Evolutionary conservation across 106 monocot species (phyloP).

Genomic region (Allium fistulosum): DNA sequence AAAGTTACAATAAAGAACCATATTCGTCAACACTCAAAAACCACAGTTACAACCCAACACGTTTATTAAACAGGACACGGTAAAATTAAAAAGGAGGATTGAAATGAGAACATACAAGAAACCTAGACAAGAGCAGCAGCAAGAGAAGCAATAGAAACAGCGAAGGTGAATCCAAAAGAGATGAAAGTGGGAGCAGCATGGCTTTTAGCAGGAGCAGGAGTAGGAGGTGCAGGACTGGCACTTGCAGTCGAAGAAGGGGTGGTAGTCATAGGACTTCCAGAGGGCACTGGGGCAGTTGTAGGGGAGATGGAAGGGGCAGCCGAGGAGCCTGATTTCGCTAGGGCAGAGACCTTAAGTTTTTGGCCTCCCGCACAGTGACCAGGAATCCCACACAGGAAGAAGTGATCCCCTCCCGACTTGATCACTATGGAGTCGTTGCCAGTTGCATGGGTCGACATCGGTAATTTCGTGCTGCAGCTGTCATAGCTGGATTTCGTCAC

Average conservation of each 20-base stretch:
- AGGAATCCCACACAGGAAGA: conserved; percentile 55
- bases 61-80: too few species aligned
- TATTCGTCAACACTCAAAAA: too few species aligned
- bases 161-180: too few species aligned
- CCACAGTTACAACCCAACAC: too few species aligned
- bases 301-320: conserved; percentile 19
- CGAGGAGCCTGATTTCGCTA: conserved; percentile 8
- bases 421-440: conserved; percentile 59
- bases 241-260: neutral
- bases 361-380: conserved; percentile 57
- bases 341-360: conserved; percentile 37
- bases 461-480: conserved; percentile 20
- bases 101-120: too few species aligned
- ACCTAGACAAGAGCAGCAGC: too few species aligned
- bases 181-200: neutral
- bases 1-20: too few species aligned
- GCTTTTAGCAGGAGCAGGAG: conserved; percentile 4
- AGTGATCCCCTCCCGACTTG: conserved; percentile 32
- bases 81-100: too few species aligned
- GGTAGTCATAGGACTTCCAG: neutral
- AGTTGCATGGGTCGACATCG: conserved; percentile 25
- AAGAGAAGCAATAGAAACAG: too few species aligned
- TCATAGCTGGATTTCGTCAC: conserved; percentile 29
- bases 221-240: neutral
- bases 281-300: neutral